Base-by-base conservation (phyloP, 495 filamentous ascomycete genomes). In the Penicillium daleae region DNA sequence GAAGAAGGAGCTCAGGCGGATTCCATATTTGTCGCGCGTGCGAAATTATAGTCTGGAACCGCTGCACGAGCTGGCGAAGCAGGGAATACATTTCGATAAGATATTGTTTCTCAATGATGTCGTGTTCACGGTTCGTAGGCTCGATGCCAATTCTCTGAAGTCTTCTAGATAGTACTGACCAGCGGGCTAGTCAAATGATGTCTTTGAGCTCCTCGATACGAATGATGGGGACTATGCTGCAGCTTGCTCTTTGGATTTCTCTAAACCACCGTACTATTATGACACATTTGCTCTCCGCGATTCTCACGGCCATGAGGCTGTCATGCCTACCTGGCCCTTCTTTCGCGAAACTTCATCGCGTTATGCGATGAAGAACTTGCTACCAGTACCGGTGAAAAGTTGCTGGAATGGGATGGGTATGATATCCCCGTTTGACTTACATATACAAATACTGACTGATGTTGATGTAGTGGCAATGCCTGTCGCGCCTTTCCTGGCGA, bases 231-330 rank as follows among this genome's bases (percentile, higher is more conserved):
- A 84, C 31, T 97, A 94, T 64, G 90, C 89, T 4, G 91, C 92
- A 1, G 91, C 90, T 17, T 97, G 92, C 73, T 85, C 90, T 0
- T 76, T 96, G 61, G 92, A 97, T 69, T 95, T 92, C 67, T 75
- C 81, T 10, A 83, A 83, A 32, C 86, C 89, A 0, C 87, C 90
- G 3, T 37, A 66, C 4, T 93, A 87, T 76, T 93, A 95, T 74
- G 92, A 96, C 69, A 93, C 91, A 2, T 95, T 96, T 69, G 92
- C 92, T 21, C 80, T 94, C 6, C 89, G 92, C 3, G 92, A 96
- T 70, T 75, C 77, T 8, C 63, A 78, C 3, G 92, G 92, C 49
- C 72, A 85, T 57, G 85, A 87, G 57, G 76, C 83, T 17, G 73
- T 87, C 8, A 85, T 85, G 60, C 81, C 86, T 59, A 89, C 82